Conservation (phyloP, 108 stramenopile genomes). For the Craspedostauros australis region DNA sequence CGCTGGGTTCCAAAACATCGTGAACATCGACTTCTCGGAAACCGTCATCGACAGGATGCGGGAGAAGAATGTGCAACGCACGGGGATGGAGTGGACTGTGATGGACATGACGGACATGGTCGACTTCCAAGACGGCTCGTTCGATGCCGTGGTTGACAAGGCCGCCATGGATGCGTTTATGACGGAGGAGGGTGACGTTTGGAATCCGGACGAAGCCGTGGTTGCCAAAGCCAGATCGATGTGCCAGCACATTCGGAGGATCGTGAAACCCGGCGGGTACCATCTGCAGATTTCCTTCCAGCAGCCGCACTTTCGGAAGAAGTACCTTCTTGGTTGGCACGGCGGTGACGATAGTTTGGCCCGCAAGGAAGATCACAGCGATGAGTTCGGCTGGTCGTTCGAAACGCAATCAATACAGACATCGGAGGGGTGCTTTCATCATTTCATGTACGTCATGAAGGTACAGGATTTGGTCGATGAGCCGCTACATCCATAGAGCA, state of each 20-base stretch:
- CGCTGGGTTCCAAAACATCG: slow-evolving; percentile 3
- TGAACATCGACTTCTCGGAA: slow-evolving; percentile 22
- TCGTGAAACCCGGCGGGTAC: slow-evolving; percentile 32
- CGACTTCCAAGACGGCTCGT: slow-evolving; percentile 9
- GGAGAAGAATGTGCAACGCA: neutral
- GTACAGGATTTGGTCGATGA: too few relatives aligned
- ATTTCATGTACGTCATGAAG: too few relatives aligned
- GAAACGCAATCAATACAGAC: too few relatives aligned
- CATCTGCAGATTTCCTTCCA: slow-evolving; percentile 55
- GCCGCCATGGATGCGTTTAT: slow-evolving; percentile 66
- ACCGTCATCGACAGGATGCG: slow-evolving; percentile 20
- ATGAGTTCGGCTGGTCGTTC: too few relatives aligned
- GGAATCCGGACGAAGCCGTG: slow-evolving; percentile 22
- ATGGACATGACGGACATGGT: slow-evolving; percentile 49
- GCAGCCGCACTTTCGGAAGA: slow-evolving; percentile 52
- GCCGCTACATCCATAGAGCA: too few relatives aligned
- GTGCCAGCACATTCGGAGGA: slow-evolving; percentile 25
- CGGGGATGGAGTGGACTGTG: slow-evolving; percentile 26
- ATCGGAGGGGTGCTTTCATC: too few relatives aligned
- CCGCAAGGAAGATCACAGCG: too few relatives aligned
- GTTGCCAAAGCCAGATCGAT: neutral
- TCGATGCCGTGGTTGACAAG: slow-evolving; percentile 72
- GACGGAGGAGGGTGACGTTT: slow-evolving; percentile 54
- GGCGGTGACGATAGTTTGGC: too few relatives aligned
- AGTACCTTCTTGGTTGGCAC: slow-evolving; percentile 11